Conservation (phyloP, 2,329 filamentous ascomycete genomes). For the Diaporthe citriasiana region DNA sequence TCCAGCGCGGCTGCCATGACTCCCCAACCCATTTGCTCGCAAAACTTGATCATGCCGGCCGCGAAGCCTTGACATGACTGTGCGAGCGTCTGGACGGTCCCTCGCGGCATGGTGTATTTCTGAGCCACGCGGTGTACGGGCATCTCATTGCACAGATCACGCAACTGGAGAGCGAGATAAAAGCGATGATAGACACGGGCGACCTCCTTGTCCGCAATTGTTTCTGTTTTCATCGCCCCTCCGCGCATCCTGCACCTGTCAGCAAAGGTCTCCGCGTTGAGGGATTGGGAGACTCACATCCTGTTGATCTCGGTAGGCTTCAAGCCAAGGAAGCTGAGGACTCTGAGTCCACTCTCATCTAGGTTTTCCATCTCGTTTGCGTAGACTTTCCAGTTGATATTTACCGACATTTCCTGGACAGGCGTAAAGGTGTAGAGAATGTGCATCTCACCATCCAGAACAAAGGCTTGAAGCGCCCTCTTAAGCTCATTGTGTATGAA, state of each 20-base stretch:
- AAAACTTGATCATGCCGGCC: conserved; percentile 84
- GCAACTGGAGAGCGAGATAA: conserved; percentile 82
- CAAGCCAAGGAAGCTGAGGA: conserved; percentile 77
- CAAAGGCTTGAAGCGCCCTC: conserved; percentile 78
- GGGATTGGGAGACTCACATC: conserved; percentile 63
- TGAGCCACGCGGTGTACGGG: conserved; percentile 78
- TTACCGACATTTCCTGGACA: conserved; percentile 68
- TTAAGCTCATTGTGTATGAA: conserved; percentile 80
- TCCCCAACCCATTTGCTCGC: conserved; percentile 81
- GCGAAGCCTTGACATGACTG: conserved; percentile 85
- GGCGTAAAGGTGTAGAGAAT: conserved; percentile 84
- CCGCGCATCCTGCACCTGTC: conserved; percentile 71
- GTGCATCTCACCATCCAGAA: conserved; percentile 87
- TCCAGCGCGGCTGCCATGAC: conserved; percentile 80
- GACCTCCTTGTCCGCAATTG: conserved; percentile 69
- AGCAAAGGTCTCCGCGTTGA: conserved; percentile 42
- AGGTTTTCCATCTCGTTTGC: conserved; percentile 78
- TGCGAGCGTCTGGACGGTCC: conserved; percentile 78
- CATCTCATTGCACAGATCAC: conserved; percentile 82
- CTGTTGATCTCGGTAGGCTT: conserved; percentile 76
- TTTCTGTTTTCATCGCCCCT: conserved; percentile 73
- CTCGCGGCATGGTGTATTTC: conserved; percentile 79
- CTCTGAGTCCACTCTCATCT: conserved; percentile 79
- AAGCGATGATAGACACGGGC: conserved; percentile 79
- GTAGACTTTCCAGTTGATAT: conserved; percentile 80